These are phyloP conservation scores for Allium cepa DNA, from an alignment of 106 monocot genomes.

Conservation along the genomic window DNA sequence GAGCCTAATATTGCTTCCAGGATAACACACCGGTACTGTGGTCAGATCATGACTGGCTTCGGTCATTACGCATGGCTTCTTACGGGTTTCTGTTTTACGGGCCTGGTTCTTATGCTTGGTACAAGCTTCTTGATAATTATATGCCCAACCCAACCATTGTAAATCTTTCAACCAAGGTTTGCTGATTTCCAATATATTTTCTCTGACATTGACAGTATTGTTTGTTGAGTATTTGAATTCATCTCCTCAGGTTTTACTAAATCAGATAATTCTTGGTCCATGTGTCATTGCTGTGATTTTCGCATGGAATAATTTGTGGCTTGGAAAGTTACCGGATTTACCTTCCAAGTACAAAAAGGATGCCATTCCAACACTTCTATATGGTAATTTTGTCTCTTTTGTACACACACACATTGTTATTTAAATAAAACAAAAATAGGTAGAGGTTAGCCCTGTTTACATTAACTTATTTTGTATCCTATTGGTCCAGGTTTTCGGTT, in stretches of 20 bases:
- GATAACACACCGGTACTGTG: slow-evolving; percentile 21
- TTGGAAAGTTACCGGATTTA: slow-evolving; percentile 59
- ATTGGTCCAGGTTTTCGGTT: slow-evolving; percentile 77
- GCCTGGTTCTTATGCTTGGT: slow-evolving; percentile 91
- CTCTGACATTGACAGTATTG: background rate
- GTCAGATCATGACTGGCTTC: slow-evolving; percentile 77
- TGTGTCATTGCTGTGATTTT: slow-evolving; percentile 95
- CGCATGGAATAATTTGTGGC: slow-evolving; percentile 96
- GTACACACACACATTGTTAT: background rate
- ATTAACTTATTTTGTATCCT: slow-evolving; percentile 10
- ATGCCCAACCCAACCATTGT: slow-evolving; percentile 62
- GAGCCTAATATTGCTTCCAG: slow-evolving; percentile 22
- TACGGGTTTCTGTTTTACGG: slow-evolving; percentile 95
- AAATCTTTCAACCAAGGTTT: slow-evolving; percentile 72
- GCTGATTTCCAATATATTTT: slow-evolving; percentile 1
- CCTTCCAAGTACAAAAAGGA: slow-evolving; percentile 78
- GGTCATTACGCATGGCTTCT: slow-evolving; percentile 80
- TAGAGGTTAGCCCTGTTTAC: background rate
- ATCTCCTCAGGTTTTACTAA: slow-evolving; percentile 63
- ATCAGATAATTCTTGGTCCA: slow-evolving; percentile 94
- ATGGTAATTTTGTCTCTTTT: slow-evolving; percentile 31
- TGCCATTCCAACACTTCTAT: slow-evolving; percentile 86
- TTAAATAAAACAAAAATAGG: background rate
- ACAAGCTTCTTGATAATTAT: slow-evolving; percentile 64
- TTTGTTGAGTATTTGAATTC: background rate